A percentile compares a stretch with the other conserved stretches of the same genome.
Conservation (phyloP, 352 stramenopile genomes). For the Globisporangium polare region DNA sequence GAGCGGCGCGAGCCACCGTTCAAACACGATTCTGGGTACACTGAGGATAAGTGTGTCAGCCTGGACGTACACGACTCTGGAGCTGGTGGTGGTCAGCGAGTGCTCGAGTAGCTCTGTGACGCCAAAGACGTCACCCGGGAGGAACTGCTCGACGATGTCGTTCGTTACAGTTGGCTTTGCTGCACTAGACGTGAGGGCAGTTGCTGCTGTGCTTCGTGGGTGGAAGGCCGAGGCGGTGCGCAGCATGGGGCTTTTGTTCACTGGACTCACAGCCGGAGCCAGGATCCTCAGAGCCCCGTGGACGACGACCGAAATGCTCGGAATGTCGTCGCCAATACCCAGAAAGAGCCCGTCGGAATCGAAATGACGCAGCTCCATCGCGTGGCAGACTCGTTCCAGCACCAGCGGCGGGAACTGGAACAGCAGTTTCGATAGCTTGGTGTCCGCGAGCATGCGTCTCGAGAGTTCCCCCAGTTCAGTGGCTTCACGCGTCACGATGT, state of each 20-base stretch:
- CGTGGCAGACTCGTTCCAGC: slow-evolving; percentile 43
- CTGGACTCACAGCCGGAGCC: not conserved
- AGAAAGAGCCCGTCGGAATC: slow-evolving; percentile 14
- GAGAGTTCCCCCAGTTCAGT: slow-evolving; percentile 10
- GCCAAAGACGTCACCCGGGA: slow-evolving; percentile 38
- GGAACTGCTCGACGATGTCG: slow-evolving; percentile 11
- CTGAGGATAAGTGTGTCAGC: slow-evolving; percentile 34
- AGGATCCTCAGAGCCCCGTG: slow-evolving; percentile 21
- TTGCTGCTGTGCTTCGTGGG: not conserved
- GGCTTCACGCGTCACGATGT: not conserved
- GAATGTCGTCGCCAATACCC: slow-evolving; percentile 20
- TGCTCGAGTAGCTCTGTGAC: slow-evolving; percentile 23
- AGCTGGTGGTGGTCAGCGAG: not conserved
- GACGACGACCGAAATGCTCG: slow-evolving; percentile 33
- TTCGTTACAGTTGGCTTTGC: not conserved
- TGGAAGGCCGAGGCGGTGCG: not conserved
- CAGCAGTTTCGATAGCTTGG: slow-evolving; percentile 31
- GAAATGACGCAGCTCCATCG: slow-evolving; percentile 34
- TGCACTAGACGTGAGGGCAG: not conserved
- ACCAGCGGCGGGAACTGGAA: slow-evolving; percentile 58
- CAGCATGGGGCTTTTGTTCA: not conserved
- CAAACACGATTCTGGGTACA: slow-evolving; percentile 29
- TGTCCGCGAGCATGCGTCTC: slow-evolving; percentile 28
- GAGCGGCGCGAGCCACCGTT: slow-evolving; percentile 41
- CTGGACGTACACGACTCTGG: slow-evolving; percentile 23